These are phyloP conservation scores for Orbilia brochopaga DNA, from an alignment of 2,329 filamentous ascomycete species.

Conservation along the genomic window DNA sequence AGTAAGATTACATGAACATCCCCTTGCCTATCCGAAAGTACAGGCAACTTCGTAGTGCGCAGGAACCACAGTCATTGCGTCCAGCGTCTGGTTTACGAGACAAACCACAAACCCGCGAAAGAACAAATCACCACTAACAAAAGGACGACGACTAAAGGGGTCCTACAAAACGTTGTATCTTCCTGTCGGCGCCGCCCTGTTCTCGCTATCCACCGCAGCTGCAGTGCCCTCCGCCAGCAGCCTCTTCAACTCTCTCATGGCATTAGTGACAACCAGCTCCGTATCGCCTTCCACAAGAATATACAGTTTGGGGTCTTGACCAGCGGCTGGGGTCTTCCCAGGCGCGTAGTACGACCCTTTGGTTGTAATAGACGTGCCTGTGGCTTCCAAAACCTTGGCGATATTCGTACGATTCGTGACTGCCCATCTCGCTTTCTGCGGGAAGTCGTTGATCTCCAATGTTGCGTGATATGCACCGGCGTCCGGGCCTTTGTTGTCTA, in stretches of 20 bases:
- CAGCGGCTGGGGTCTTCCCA: constrained; percentile 78
- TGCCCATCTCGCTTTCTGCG: constrained; percentile 94
- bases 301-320: constrained; percentile 89
- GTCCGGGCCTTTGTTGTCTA: constrained; percentile 98
- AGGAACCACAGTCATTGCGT: no score
- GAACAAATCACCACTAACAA: not conserved
- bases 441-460: constrained; percentile 98
- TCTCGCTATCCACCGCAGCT: constrained; percentile 85
- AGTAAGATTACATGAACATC: constrained; percentile 4
- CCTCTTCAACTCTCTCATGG: constrained; percentile 86
- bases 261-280: constrained; percentile 85
- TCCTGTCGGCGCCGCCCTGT: constrained; percentile 76
- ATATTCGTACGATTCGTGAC: constrained; percentile 99
- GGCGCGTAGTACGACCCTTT: constrained; percentile 88
- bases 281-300: constrained; percentile 98
- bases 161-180: constrained; percentile 84
- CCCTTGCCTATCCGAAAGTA: not conserved
- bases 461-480: constrained; percentile 96
- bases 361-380: constrained; percentile 93
- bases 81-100: not conserved
- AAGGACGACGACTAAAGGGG: not conserved
- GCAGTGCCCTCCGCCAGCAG: constrained; percentile 88
- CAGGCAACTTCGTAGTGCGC: no score
- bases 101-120: not conserved
- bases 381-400: constrained; percentile 93